A percentile compares a stretch with the other conserved stretches of the same genome.
These are phyloP conservation scores for Sanghuangporus sanghuang DNA, from an alignment of 1,284 basidiomycete species.

Conservation along the genomic window DNA sequence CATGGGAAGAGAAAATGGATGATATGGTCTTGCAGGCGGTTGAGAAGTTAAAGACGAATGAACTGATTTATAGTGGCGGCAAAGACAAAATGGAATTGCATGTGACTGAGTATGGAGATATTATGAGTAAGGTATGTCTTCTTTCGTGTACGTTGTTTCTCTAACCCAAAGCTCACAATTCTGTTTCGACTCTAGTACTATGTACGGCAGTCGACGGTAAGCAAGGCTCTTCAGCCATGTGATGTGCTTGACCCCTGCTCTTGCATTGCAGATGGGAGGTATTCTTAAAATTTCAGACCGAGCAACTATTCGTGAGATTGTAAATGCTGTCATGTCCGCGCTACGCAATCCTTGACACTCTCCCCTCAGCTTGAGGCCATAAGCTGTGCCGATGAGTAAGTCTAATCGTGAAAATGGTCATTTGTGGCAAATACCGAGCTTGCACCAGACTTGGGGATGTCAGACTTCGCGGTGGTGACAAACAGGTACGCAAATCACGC, in stretches of 20 bases:
- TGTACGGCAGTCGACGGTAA: constrained; percentile 45
- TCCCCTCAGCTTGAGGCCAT: constrained; percentile 55
- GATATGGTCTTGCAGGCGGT: constrained; percentile 69
- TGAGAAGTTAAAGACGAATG: constrained; percentile 46
- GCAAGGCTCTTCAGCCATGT: neutral
- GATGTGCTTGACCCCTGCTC: constrained; percentile 3
- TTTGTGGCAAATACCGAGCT: neutral
- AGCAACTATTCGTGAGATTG: constrained; percentile 57
- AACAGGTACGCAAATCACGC: constrained; percentile 39
- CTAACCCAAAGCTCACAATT: neutral
- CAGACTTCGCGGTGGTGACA: constrained; percentile 67
- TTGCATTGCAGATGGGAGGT: constrained; percentile 50
- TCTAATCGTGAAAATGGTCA: constrained; percentile 6
- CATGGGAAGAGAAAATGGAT: constrained; percentile 67
- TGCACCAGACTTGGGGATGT: constrained; percentile 52
- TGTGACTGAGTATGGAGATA: constrained; percentile 72
- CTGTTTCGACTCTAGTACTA: constrained; percentile 48
- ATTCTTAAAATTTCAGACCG: constrained; percentile 56
- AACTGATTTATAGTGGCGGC: constrained; percentile 45
- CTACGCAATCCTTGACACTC: neutral
- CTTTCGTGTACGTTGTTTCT: neutral
- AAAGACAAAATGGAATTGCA: constrained; percentile 35
- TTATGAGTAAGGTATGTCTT: constrained; percentile 72
- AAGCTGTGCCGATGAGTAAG: constrained; percentile 64
- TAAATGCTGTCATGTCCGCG: constrained; percentile 29